Percentiles rank a stretch among this genome's conserved stretches.
These are phyloP conservation scores for Fusarium setosum DNA, from an alignment of 2,329 filamentous ascomycete species.

Conservation along the genomic window DNA sequence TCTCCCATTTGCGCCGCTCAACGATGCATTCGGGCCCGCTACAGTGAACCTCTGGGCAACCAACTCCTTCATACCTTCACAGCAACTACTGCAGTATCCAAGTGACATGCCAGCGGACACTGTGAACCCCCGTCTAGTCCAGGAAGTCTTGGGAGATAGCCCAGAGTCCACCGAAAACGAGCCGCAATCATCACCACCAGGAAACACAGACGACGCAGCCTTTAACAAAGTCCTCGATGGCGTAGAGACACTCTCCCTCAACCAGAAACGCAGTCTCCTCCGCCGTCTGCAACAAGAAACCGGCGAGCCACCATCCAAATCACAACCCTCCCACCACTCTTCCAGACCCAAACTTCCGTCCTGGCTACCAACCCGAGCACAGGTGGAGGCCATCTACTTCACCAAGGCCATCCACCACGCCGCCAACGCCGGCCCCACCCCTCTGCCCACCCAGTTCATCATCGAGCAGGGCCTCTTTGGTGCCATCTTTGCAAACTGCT, in stretches of 20 bases:
- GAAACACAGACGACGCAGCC: conserved; percentile 1
- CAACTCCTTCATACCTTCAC: not conserved
- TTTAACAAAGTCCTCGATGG: conserved; percentile 27
- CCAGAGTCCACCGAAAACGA: not conserved
- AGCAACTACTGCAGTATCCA: not conserved
- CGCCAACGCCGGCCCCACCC: conserved; percentile 20
- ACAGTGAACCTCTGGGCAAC: conserved; percentile 2
- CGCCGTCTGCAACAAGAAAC: conserved; percentile 35
- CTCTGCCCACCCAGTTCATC: conserved; percentile 28
- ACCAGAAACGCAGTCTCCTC: conserved; percentile 37
- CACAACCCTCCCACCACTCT: not conserved
- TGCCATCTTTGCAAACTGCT: conserved; percentile 50
- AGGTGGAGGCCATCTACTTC: conserved; percentile 36
- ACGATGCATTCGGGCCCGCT: not conserved
- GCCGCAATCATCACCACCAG: not conserved
- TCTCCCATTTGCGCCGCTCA: not conserved
- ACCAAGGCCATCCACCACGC: conserved; percentile 31
- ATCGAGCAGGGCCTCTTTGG: conserved; percentile 45
- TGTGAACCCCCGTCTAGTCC: not conserved
- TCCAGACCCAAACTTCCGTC: not conserved
- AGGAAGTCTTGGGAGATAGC: conserved; percentile 17
- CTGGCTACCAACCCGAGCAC: conserved; percentile 25
- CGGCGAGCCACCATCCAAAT: not conserved
- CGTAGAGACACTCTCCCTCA: conserved; percentile 25
- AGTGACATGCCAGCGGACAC: not conserved